Conservation (phyloP, 2,329 filamentous ascomycete genomes). For the Bimuria novae-zelandiae region DNA sequence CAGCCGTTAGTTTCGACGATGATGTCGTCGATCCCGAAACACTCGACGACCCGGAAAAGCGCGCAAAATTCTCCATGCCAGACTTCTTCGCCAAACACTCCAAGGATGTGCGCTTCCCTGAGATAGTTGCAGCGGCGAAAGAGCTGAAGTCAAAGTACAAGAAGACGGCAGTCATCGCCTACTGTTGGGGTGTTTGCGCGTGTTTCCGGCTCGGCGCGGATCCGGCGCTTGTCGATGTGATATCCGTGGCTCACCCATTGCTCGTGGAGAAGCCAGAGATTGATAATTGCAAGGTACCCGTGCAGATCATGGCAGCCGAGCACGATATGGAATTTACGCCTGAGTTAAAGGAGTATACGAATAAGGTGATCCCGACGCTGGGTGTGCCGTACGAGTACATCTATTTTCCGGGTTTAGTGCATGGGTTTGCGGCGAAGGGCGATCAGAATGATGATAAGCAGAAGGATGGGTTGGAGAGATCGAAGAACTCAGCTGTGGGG, state of each 20-base stretch:
- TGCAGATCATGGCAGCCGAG: slow-evolving; percentile 38
- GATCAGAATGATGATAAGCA: slow-evolving; percentile 30
- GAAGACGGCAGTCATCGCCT: slow-evolving; percentile 54
- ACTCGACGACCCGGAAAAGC: slow-evolving; percentile 32
- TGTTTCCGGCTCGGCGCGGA: slow-evolving; percentile 38
- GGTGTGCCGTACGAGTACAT: slow-evolving; percentile 41
- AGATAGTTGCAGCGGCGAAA: slow-evolving; percentile 44
- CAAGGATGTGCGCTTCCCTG: slow-evolving; percentile 46
- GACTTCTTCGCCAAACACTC: slow-evolving; percentile 47
- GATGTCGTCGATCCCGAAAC: slow-evolving; percentile 35
- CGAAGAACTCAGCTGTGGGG: slow-evolving; percentile 36
- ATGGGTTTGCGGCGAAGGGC: slow-evolving; percentile 41
- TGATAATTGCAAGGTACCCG: slow-evolving; percentile 35
- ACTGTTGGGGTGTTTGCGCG: slow-evolving; percentile 54
- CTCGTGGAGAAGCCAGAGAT: slow-evolving; percentile 37
- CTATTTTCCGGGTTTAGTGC: slow-evolving; percentile 37
- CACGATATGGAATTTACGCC: slow-evolving; percentile 31
- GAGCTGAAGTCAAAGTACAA: slow-evolving; percentile 40
- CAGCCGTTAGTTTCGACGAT: slow-evolving; percentile 31
- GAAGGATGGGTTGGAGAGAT: slow-evolving; percentile 40
- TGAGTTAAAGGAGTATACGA: slow-evolving; percentile 36
- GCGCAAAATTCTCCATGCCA: slow-evolving; percentile 45
- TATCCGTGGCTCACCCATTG: slow-evolving; percentile 37
- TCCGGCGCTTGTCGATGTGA: slow-evolving; percentile 36
- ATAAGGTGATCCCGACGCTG: slow-evolving; percentile 33